Evolutionary conservation across 352 stramenopile species (phyloP).

Genomic region (Phytopythium oedochilum): DNA sequence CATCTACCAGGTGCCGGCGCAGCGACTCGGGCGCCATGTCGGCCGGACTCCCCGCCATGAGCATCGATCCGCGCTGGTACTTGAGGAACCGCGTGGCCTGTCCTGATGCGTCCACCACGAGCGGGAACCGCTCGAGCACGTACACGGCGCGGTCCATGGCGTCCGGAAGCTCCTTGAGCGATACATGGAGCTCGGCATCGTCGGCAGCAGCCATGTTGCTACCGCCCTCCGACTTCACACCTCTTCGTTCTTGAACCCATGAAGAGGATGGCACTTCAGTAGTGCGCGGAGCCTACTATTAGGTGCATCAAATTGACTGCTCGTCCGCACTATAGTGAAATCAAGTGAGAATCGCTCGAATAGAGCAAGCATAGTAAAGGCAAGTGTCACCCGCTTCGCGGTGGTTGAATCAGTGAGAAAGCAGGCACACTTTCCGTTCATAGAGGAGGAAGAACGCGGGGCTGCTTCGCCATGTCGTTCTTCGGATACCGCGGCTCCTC

Average conservation of each 20-base stretch:
- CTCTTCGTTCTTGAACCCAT: constrained; percentile 6
- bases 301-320: not conserved
- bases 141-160: constrained; percentile 86
- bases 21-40: constrained; percentile 71
- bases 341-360: not conserved
- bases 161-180: constrained; percentile 79
- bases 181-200: constrained; percentile 24
- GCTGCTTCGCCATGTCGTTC: constrained; percentile 40
- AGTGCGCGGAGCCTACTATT: constrained; percentile 7
- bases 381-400: constrained; percentile 3
- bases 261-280: not conserved
- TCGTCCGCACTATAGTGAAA: not conserved
- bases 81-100: constrained; percentile 86
- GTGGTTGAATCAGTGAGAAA: constrained; percentile 5
- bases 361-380: not conserved
- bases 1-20: constrained; percentile 65
- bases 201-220: not conserved
- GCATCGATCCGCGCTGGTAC: constrained; percentile 84
- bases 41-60: constrained; percentile 67
- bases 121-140: constrained; percentile 79
- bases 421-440: not conserved
- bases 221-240: not conserved
- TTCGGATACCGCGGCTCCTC: constrained; percentile 60
- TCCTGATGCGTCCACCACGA: constrained; percentile 78
- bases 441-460: not conserved